Conservation (phyloP, 768 basidiomycete species). For the Agaricus sinodeliciosus region DNA sequence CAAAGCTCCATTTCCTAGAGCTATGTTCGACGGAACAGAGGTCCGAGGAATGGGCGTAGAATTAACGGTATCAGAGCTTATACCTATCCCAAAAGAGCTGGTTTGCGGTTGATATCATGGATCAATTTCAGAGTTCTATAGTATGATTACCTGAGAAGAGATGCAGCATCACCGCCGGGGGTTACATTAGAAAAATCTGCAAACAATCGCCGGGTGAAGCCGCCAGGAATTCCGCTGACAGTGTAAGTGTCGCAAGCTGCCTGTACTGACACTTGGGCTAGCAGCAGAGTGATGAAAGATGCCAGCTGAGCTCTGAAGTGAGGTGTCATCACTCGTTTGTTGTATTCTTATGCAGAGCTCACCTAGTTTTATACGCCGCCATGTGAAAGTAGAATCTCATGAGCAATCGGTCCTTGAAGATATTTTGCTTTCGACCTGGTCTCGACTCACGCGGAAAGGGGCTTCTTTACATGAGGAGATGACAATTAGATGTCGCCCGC, state of each 20-base stretch:
- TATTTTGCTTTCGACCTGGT: no score
- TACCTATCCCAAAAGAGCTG: conserved; percentile 20
- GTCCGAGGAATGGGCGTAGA: conserved; percentile 18
- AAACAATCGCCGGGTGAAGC: conserved; percentile 19
- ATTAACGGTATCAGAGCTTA: conserved; percentile 19
- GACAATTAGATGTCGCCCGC: no score
- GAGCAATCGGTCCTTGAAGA: no score
- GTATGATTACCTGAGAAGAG: conserved; percentile 19
- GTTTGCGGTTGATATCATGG: neutral
- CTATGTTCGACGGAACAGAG: conserved; percentile 24
- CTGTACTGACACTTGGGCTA: neutral
- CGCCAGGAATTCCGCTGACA: conserved; percentile 21
- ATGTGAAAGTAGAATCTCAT: no score
- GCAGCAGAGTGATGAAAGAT: neutral
- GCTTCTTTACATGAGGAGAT: neutral
- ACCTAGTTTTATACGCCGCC: neutral
- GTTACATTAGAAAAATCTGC: conserved; percentile 22
- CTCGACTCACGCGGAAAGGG: no score
- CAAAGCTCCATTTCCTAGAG: conserved; percentile 23
- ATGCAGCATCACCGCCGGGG: conserved; percentile 15
- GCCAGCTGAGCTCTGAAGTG: neutral
- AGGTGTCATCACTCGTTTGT: neutral
- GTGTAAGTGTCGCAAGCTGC: conserved; percentile 22
- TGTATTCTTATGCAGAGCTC: no score
- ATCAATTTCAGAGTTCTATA: neutral